A percentile compares a stretch with the other conserved stretches of the same genome.
These are phyloP conservation scores for Protomyces inundatus DNA, from an alignment of 1,139 yeast genomes.

Conservation along the genomic window DNA sequence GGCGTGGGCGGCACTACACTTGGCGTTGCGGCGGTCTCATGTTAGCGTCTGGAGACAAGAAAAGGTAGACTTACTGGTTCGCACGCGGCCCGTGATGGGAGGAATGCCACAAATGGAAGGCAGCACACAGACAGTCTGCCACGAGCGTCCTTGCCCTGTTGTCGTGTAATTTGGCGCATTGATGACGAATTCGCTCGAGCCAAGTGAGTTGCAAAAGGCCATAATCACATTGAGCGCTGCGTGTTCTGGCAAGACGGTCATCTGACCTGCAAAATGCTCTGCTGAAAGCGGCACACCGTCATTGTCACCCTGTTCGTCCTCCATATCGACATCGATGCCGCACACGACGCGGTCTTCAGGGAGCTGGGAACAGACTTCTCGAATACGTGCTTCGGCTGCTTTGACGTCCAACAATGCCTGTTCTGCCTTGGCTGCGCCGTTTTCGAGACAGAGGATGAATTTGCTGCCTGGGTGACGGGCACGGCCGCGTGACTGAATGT, in stretches of 20 bases:
- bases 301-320: not conserved
- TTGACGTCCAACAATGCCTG: slow-evolving; percentile 2
- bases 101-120: slow-evolving; percentile 6
- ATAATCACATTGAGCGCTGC: slow-evolving; percentile 11
- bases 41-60: not conserved
- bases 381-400: slow-evolving; percentile 7
- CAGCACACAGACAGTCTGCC: slow-evolving; percentile 5
- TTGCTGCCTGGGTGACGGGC: slow-evolving; percentile 10
- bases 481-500: slow-evolving; percentile 30
- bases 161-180: slow-evolving; percentile 1
- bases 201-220: slow-evolving; percentile 11
- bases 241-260: not conserved
- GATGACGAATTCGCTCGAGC: slow-evolving; percentile 3
- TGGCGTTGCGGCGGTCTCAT: slow-evolving; percentile 5
- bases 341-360: slow-evolving; percentile 22
- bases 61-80: not conserved
- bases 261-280: not conserved
- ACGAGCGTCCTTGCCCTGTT: not conserved
- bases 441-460: slow-evolving; percentile 1
- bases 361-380: slow-evolving; percentile 14
- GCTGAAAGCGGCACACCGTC: not conserved
- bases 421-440: not conserved
- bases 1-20: slow-evolving; percentile 15
- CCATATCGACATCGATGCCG: not conserved
- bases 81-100: not conserved